Evolutionary conservation across 495 filamentous ascomycete genomes (phyloP), one percentile per base, ranked within the genome.

Genomic region (Hypoxylon cercidicola): DNA sequence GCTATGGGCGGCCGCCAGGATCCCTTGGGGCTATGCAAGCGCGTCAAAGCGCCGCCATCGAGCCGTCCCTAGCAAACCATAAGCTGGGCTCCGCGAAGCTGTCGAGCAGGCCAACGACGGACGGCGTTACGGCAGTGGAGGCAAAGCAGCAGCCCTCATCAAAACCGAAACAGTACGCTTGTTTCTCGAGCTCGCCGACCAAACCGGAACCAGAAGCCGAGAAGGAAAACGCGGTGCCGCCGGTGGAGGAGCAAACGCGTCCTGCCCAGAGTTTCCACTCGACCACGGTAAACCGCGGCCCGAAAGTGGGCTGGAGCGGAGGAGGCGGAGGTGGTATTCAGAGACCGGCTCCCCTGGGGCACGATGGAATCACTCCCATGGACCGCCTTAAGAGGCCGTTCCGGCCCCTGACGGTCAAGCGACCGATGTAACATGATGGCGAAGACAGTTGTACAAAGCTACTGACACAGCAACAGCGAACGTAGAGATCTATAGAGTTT

Each of bases 121-220:
- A 18, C 11, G 35, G 37, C 9, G 50, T 18, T 2, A 40, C 50
- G 28, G 35, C 61, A 40, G 40, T 62, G n/a, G 61, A 61, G 35
- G 60, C 66, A 19, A 60, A 63, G 34, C 52, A 68, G 0, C 59
- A 64, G 5, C 21, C 47, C 10, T 45, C 48, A n/a, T 11, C 66
- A 9, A 70, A 57, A 45, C 67, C 68, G 15, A 80, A 79, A 51
- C 74, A 75, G n/a, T 83, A 83, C 49, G 30, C 72, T 7, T 78
- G 73, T 52, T 83, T 83, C 46, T 83, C 81, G 0, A 83, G 81
- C 64, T 83, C 81, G 11, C 81, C 81, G 10, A 61, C 72, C 1
- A 68, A 68, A 35, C 72, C 74, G 6, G 35, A 35, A 11, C 47
- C 50, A n/a, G 41, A 21, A 2, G 15, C 55, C 0, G 66, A 69